A percentile compares a stretch with the other conserved stretches of the same genome.
phyloP scores from a whole-genome alignment of 108 stramenopile genomes.

The Epithemia pelagica region DNA sequence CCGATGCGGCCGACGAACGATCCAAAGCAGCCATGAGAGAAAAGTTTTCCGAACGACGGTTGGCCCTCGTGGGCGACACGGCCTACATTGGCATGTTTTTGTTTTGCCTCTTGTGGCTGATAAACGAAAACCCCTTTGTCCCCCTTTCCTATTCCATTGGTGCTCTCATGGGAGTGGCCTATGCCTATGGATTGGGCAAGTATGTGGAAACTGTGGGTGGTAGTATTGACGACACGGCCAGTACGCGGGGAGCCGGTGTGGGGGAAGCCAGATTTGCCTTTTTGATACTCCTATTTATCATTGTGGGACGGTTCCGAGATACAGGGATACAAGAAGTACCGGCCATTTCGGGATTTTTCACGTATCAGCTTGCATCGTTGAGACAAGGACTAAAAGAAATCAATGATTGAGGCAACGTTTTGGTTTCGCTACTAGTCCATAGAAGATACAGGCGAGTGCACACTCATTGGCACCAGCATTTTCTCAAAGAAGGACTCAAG shows the following conservation, averaged over 20 bases:
- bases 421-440: too few species aligned
- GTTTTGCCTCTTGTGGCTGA: conserved; percentile 53
- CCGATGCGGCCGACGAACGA: conserved; percentile 3
- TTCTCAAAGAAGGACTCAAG: too few species aligned
- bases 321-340: conserved; percentile 68
- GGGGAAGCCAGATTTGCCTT: conserved; percentile 85
- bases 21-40: conserved; percentile 25
- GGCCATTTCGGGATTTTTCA: conserved; percentile 75
- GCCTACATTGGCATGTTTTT: conserved; percentile 57
- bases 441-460: too few species aligned
- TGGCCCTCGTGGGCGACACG: conserved; percentile 55
- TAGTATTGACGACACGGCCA: conserved; percentile 40
- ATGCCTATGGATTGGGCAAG: conserved; percentile 77
- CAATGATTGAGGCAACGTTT: conserved; percentile 41
- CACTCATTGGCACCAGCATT: too few species aligned
- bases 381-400: conserved; percentile 62
- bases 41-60: conserved; percentile 46
- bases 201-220: conserved; percentile 78
- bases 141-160: conserved; percentile 70
- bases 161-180: conserved; percentile 66
- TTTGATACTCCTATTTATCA: conserved; percentile 66
- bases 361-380: conserved; percentile 74
- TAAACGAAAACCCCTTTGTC: conserved; percentile 51
- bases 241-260: conserved; percentile 59
- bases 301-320: conserved; percentile 67